These are phyloP conservation scores for Rhizopogon rudus DNA, from an alignment of 768 basidiomycete species.

Conservation along the genomic window DNA sequence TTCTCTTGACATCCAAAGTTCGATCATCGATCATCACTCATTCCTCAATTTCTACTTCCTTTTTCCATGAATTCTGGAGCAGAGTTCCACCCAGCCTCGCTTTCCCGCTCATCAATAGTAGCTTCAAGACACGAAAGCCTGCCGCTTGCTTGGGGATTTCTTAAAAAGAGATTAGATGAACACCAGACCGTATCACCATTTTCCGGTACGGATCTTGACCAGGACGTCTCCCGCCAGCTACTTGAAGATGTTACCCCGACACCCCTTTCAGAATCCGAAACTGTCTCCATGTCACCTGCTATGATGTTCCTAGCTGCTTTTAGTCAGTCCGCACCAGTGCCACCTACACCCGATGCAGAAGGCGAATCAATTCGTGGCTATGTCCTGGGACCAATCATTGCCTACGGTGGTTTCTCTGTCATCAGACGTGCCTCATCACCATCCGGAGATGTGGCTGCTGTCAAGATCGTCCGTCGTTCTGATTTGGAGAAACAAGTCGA, in stretches of 20 bases:
- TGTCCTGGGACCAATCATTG: conserved; percentile 70
- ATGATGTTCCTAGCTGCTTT: conserved; percentile 72
- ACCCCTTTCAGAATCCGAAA: conserved; percentile 9
- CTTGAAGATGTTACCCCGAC: conserved; percentile 1
- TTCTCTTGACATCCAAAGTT: not conserved
- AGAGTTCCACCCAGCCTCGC: not conserved
- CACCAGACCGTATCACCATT: not conserved
- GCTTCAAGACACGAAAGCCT: conserved; percentile 7
- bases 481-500: conserved; percentile 51
- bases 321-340: conserved; percentile 32
- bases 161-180: conserved; percentile 3
- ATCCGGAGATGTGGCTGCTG: conserved; percentile 66
- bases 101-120: conserved; percentile 6
- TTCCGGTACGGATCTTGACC: conserved; percentile 23
- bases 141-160: conserved; percentile 8
- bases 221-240: conserved; percentile 15
- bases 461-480: conserved; percentile 73
- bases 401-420: conserved; percentile 76
- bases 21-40: not conserved
- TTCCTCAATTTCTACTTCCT: not conserved
- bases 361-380: conserved; percentile 69
- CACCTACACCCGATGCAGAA: conserved; percentile 54
- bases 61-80: conserved; percentile 2
- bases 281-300: conserved; percentile 50
- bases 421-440: conserved; percentile 66